These are phyloP conservation scores for Neofusicoccum umdonicola DNA, from an alignment of 2,329 filamentous ascomycete species.

Conservation along the genomic window DNA sequence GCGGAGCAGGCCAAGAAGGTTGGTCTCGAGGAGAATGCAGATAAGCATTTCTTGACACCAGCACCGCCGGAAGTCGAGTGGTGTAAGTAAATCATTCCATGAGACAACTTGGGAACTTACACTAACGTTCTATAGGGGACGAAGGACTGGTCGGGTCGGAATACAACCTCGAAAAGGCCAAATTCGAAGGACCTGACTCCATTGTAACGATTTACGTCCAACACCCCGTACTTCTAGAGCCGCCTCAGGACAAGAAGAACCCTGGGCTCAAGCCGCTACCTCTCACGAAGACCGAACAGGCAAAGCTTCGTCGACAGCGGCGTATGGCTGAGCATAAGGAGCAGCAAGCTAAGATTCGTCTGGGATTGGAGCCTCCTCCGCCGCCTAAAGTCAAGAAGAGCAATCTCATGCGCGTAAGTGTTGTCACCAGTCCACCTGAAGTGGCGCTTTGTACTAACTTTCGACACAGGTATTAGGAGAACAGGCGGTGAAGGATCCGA, in stretches of 20 bases:
- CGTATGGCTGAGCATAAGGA: slow-evolving; percentile 94
- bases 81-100: slow-evolving; percentile 52
- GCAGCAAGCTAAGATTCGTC: slow-evolving; percentile 89
- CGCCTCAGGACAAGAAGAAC: slow-evolving; percentile 81
- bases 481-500: slow-evolving; percentile 91
- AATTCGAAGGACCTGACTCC: slow-evolving; percentile 73
- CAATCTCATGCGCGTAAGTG: slow-evolving; percentile 80
- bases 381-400: slow-evolving; percentile 96
- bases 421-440: too few relatives aligned
- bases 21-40: slow-evolving; percentile 91
- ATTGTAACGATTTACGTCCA: slow-evolving; percentile 91
- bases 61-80: slow-evolving; percentile 87
- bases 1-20: slow-evolving; percentile 82
- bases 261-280: slow-evolving; percentile 85
- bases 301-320: slow-evolving; percentile 83
- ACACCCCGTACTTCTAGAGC: slow-evolving; percentile 85
- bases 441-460: neutral
- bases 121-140: slow-evolving; percentile 51
- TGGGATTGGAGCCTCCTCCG: slow-evolving; percentile 85
- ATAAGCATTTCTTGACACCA: slow-evolving; percentile 85
- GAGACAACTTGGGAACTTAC: neutral
- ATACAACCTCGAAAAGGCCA: slow-evolving; percentile 69
- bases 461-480: slow-evolving; percentile 95
- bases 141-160: slow-evolving; percentile 76
- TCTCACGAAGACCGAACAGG: slow-evolving; percentile 85